A percentile compares a stretch with the other conserved stretches of the same genome.
These are phyloP conservation scores for Cephaloascus fragrans DNA, from an alignment of 805 yeast genomes.

Conservation along the genomic window DNA sequence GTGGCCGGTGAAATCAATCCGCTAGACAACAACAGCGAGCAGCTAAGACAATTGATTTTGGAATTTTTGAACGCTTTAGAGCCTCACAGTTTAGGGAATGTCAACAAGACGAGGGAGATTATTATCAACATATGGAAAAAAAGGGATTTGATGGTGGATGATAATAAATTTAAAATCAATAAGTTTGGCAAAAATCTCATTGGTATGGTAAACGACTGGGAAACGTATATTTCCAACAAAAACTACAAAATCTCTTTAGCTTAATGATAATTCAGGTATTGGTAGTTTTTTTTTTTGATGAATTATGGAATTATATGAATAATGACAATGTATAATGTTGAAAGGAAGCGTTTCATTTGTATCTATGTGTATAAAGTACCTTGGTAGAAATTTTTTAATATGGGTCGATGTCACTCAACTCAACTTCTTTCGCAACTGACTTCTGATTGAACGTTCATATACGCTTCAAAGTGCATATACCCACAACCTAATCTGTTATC, in stretches of 20 bases:
- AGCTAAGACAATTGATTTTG: slow-evolving; percentile 14
- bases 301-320: no score
- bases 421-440: no score
- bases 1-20: slow-evolving; percentile 16
- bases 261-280: no score
- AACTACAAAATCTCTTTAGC: slow-evolving; percentile 15
- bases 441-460: no score
- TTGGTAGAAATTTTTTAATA: no score
- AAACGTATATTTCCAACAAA: slow-evolving; percentile 16
- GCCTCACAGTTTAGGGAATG: slow-evolving; percentile 16
- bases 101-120: slow-evolving; percentile 12
- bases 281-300: no score
- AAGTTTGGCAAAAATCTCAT: slow-evolving; percentile 2
- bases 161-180: slow-evolving; percentile 6
- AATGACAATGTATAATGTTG: no score
- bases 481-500: no score
- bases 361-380: no score
- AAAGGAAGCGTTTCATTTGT: no score
- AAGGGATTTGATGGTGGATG: slow-evolving; percentile 14
- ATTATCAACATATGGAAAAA: slow-evolving; percentile 17
- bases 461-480: no score
- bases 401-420: no score
- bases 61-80: slow-evolving; percentile 15
- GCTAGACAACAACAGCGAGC: slow-evolving; percentile 14
- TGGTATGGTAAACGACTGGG: slow-evolving; percentile 21